Evolutionary conservation across 148 eudicot genomes (phyloP), one percentile per base, ranked within the genome.

Genomic region (Fallopia convolvulus): DNA sequence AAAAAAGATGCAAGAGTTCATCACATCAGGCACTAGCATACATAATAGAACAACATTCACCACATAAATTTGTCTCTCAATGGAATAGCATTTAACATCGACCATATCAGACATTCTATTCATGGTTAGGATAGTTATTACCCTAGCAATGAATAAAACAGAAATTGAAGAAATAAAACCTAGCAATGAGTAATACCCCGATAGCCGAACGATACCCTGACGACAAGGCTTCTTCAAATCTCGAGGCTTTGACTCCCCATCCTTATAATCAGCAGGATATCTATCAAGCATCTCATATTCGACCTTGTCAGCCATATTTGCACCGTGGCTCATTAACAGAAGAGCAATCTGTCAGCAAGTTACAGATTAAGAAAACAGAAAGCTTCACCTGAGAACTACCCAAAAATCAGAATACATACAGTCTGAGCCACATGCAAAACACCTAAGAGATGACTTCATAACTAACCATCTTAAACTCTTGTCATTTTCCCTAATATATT

Each of bases 291-390:
- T 92, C 0, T 93, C 92, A 82, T 89, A 95, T 72, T 92, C 99
- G 89, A 92, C 97, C 78, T 91, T 92, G 81, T 95, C 99, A 82
- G 88, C 97, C 77, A 95, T 94, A 83, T 92, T 85, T 42, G 99
- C 99, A 79, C 97, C 97, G 80, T 95, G 97, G 78, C 97, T 89
- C 78, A 95, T 86, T 75, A 95, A 86, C 63, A 92, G 90, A 68
- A 95, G 87, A 73, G 97, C 90, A 33, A 89, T 90, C 99, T 95
- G 88, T 47, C 55, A 68, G 83, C 40, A 33, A 72, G 58, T 65
- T 41, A 20, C 41, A 42, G 61, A 10, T 15, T 9, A 23, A 41
- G 42, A 47, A 8, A 50, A 80, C 48, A 74, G 41, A 36, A 36
- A 36, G 39, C 39, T 36, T 36, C 39, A 5, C 46, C 46, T 8